Evolutionary conservation across 768 basidiomycete genomes (phyloP), one percentile per base, ranked within the genome.

Genomic region (Hortiboletus campestris): DNA sequence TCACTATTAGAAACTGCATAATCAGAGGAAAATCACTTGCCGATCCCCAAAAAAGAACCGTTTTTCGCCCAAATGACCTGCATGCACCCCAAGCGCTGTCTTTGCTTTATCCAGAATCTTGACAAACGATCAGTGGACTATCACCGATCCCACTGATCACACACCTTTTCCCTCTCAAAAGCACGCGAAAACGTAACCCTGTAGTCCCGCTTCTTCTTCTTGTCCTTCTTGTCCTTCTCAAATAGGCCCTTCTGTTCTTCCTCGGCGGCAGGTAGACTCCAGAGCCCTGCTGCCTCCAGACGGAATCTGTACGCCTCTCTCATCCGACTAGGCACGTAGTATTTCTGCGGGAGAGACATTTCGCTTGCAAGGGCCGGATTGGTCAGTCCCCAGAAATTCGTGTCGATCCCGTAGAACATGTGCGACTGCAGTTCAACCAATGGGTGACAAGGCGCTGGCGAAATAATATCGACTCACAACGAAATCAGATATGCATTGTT

Each of bases 291-390:
- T 9, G 78, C 78, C 65, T 87, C 81, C 35, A 93, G 72, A 14
- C 87, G 80, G 13, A 80, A 74, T 50, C 71, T 77, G 59, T 85
- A 81, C 17, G 76, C 66, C 28, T 79, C 75, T 38, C 88, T 80
- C 32, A 91, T 78, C 17, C 89, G 80, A 6, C 68, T 64, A 0
- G 89, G 85, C 8, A 89, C 81, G 63, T 87, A 93, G 66, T 89
- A 92, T 10, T 83, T 79, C 62, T 88, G 87, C 1, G 89, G 90
- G 3, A 86, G 51, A 14, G 83, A 78, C 51, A 88, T 82, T 60
- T 84, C 68, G 7, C 79, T 77, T 1, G 78, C 81, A 39, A 92
- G 71, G 0, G 77, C 70, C 4, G 79, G 80, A 35, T 78, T 78
- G 12, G 80, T 87, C 53, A 89, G 60, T 11, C 74, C 72, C 53